Percentiles rank a stretch among this genome's conserved stretches.
Conservation (phyloP, 306 rosid species). For the Sicyos baderoa region DNA sequence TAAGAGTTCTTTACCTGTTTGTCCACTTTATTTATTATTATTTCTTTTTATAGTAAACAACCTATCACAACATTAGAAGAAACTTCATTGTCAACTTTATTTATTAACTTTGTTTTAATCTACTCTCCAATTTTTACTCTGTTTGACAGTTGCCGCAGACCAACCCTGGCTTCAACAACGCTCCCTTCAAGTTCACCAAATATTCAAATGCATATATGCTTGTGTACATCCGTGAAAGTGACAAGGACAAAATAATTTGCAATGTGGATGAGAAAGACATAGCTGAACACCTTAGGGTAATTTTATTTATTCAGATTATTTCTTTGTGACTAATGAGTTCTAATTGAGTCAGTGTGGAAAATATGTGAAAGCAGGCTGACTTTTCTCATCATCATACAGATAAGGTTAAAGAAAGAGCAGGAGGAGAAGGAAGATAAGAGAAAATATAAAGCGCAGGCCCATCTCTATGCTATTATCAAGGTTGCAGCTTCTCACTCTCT, state of each 20-base stretch:
- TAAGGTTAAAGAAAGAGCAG: constrained; percentile 82
- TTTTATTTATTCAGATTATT: not conserved
- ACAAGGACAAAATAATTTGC: constrained; percentile 80
- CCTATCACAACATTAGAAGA: no score
- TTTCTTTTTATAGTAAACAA: no score
- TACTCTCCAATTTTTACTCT: constrained; percentile 21
- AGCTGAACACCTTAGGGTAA: constrained; percentile 78
- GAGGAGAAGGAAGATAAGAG: constrained; percentile 77
- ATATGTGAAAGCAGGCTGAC: constrained; percentile 10
- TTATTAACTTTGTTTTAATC: constrained; percentile 7
- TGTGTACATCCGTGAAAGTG: constrained; percentile 84
- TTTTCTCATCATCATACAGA: constrained; percentile 31
- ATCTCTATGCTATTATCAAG: constrained; percentile 73
- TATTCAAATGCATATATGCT: constrained; percentile 94
- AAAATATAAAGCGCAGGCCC: constrained; percentile 86
- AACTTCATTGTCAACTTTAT: not conserved
- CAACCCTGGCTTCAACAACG: constrained; percentile 80
- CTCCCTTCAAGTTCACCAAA: constrained; percentile 83
- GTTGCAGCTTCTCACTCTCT: constrained; percentile 27
- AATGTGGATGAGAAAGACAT: constrained; percentile 82
- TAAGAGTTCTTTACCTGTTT: constrained; percentile 5
- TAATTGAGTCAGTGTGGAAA: no score
- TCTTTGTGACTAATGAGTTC: not conserved
- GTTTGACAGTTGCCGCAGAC: constrained; percentile 62
- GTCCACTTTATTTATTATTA: not conserved